A percentile compares a stretch with the other conserved stretches of the same genome.
phyloP scores from a whole-genome alignment of 2,329 filamentous ascomycete genomes.

The Fusarium sp. region DNA sequence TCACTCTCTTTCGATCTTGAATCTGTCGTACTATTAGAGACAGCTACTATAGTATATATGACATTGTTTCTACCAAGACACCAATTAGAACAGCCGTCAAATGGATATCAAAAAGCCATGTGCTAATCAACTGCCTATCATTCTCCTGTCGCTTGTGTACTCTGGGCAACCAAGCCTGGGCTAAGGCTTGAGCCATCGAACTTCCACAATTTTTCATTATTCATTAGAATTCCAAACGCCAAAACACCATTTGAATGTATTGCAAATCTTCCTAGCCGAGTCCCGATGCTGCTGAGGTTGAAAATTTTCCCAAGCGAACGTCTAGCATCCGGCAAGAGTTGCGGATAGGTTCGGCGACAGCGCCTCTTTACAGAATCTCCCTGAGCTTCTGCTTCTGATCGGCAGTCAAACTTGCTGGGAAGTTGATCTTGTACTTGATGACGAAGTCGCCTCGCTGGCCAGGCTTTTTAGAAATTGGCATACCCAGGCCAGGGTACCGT shows the following conservation, averaged over 20 bases:
- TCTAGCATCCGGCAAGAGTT: not conserved
- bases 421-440: constrained; percentile 91
- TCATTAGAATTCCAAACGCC: constrained; percentile 40
- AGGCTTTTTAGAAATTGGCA: constrained; percentile 94
- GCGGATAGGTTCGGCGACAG: not conserved
- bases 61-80: constrained; percentile 22
- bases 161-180: constrained; percentile 1
- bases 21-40: constrained; percentile 25
- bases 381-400: constrained; percentile 83
- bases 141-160: not conserved
- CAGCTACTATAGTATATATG: constrained; percentile 16
- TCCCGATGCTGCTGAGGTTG: not conserved
- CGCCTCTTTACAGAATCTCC: constrained; percentile 71
- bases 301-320: not conserved
- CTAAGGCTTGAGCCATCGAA: not conserved
- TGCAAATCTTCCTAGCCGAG: constrained; percentile 1
- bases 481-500: constrained; percentile 84
- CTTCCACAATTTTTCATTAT: constrained; percentile 33
- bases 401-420: constrained; percentile 79
- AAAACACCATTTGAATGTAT: constrained; percentile 31
- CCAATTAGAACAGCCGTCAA: constrained; percentile 27
- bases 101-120: constrained; percentile 35
- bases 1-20: not conserved
- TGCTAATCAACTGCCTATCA: constrained; percentile 16
- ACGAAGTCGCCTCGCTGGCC: constrained; percentile 86